Evolutionary conservation across 306 rosid genomes (phyloP).

Genomic region (Dicorynia guianensis): DNA sequence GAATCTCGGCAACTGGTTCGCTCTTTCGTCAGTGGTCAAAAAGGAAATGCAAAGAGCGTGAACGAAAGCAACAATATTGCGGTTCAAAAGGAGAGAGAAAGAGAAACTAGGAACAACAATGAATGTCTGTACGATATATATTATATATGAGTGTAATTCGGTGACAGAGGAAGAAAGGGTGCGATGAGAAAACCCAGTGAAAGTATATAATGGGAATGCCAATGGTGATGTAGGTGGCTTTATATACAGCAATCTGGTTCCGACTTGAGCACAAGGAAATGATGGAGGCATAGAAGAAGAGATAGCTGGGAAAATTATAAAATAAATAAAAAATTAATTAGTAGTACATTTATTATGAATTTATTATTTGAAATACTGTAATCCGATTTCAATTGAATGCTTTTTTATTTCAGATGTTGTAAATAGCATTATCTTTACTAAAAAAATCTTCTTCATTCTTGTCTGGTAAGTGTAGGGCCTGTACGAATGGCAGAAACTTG

Average conservation of each 20-base stretch:
- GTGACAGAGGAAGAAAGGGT: neutral
- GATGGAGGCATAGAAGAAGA: conserved; percentile 10
- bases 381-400: neutral
- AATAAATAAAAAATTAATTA: neutral
- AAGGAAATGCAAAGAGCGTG: neutral
- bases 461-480: too few species aligned
- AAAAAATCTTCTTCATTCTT: too few species aligned
- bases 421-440: too few species aligned
- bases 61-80: too few species aligned
- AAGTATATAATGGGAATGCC: conserved; percentile 8
- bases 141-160: neutral
- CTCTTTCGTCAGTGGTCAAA: neutral
- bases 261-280: neutral
- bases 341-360: neutral
- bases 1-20: neutral
- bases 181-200: neutral
- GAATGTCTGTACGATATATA: neutral
- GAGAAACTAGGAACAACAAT: neutral
- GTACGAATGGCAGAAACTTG: too few species aligned
- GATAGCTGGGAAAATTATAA: neutral
- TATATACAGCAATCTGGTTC: conserved; percentile 36
- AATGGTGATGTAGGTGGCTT: conserved; percentile 26
- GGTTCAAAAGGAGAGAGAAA: neutral
- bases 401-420: too few species aligned
- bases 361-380: neutral